These are phyloP conservation scores for Trametes polyzona DNA, from an alignment of 1,284 basidiomycete genomes.

Conservation along the genomic window DNA sequence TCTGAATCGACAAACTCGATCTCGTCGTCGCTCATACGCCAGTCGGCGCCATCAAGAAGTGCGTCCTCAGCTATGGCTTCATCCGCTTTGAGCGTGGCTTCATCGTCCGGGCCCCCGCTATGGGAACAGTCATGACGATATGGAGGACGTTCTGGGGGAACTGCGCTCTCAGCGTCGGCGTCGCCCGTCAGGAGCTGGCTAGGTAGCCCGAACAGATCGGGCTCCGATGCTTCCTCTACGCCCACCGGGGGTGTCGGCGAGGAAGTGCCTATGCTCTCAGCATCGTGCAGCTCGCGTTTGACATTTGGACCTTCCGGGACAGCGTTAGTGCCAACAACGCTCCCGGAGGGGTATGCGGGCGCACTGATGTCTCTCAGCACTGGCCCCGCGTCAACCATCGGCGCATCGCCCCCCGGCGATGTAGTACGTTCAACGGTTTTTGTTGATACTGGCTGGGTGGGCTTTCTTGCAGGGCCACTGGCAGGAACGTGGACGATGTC, in stretches of 20 bases:
- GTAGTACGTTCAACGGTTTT: no score
- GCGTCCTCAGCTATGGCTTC: background rate
- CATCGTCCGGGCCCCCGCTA: background rate
- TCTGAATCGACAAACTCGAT: conserved; percentile 36
- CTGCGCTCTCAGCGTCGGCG: background rate
- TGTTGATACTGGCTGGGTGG: background rate
- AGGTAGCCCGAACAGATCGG: conserved; percentile 16
- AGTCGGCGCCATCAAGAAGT: conserved; percentile 43
- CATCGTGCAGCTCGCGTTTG: conserved; percentile 5
- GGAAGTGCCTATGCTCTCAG: background rate
- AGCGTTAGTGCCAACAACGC: background rate
- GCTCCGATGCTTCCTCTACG: background rate
- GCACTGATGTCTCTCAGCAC: conserved; percentile 11
- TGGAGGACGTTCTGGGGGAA: background rate
- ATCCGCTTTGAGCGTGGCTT: background rate
- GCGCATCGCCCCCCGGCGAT: background rate
- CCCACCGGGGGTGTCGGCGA: background rate
- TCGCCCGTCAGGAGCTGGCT: conserved; percentile 1
- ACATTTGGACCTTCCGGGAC: conserved; percentile 3
- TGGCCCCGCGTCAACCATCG: background rate
- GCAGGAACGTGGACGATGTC: conserved; percentile 8
- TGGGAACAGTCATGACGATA: background rate
- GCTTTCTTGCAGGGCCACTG: conserved; percentile 1
- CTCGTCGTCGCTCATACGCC: conserved; percentile 70
- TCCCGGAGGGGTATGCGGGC: background rate